phyloP scores from a whole-genome alignment of 1,284 basidiomycete genomes.

The Pseudozyma tsukubaensis region DNA sequence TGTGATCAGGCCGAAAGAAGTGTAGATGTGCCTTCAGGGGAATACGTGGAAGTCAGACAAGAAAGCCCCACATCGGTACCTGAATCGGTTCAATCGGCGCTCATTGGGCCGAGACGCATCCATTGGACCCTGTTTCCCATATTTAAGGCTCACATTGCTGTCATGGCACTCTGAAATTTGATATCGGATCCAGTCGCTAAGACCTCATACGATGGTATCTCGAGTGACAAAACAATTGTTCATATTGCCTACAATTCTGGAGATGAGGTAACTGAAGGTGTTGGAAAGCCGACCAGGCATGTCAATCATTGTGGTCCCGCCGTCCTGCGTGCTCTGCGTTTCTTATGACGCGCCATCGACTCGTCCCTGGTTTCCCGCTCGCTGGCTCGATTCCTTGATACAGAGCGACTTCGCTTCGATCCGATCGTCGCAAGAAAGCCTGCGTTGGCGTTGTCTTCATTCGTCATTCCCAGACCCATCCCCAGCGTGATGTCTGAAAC shows the following conservation, averaged over 20 bases:
- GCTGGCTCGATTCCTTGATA: constrained; percentile 23
- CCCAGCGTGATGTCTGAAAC: constrained; percentile 26
- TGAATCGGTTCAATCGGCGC: too few relatives aligned
- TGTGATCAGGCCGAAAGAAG: too few relatives aligned
- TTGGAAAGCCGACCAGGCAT: not conserved
- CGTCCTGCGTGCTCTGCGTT: constrained; percentile 17
- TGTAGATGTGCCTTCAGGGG: too few relatives aligned
- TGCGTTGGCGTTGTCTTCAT: constrained; percentile 11
- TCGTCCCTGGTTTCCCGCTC: constrained; percentile 19
- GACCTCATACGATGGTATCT: too few relatives aligned
- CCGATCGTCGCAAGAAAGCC: constrained; percentile 12
- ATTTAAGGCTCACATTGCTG: too few relatives aligned
- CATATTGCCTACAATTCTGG: not conserved
- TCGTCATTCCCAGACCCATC: constrained; percentile 20
- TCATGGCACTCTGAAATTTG: too few relatives aligned
- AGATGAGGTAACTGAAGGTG: not conserved
- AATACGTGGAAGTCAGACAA: too few relatives aligned
- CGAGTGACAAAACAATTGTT: constrained; percentile 2
- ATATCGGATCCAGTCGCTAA: too few relatives aligned
- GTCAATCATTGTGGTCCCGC: constrained; percentile 2
- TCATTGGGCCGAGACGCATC: too few relatives aligned
- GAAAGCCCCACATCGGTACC: too few relatives aligned
- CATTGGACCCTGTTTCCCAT: too few relatives aligned
- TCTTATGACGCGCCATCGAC: constrained; percentile 24
- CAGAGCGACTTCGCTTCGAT: constrained; percentile 33